A percentile compares a stretch with the other conserved stretches of the same genome.
phyloP scores from a whole-genome alignment of 2,329 filamentous ascomycete genomes.

The Gliomastix tumulicola region DNA sequence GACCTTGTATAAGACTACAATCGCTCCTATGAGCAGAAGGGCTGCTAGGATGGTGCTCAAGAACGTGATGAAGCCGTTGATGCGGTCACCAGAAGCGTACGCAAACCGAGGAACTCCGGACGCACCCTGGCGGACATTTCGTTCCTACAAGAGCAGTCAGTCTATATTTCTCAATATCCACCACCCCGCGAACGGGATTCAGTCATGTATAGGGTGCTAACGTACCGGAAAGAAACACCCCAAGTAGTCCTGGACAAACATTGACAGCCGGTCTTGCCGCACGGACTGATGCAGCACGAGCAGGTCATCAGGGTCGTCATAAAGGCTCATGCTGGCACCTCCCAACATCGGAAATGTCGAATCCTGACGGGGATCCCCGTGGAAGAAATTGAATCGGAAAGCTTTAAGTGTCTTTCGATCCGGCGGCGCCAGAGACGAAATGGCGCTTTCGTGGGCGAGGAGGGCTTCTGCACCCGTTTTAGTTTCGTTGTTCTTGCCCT shows the following conservation, averaged over 20 bases:
- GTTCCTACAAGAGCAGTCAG: background rate
- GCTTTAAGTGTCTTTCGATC: background rate
- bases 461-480: background rate
- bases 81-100: background rate
- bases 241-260: background rate
- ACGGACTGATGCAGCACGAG: background rate
- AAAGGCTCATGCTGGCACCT: background rate
- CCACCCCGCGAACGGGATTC: too few relatives aligned
- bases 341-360: background rate
- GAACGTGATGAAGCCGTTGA: background rate
- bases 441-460: background rate
- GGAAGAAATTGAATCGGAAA: background rate
- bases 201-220: background rate
- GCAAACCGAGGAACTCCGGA: background rate
- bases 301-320: constrained; percentile 2
- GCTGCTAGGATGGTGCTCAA: constrained; percentile 1
- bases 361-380: background rate
- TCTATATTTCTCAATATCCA: too few relatives aligned
- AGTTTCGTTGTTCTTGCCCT: too few relatives aligned
- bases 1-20: constrained; percentile 2
- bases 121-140: background rate
- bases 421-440: background rate
- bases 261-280: background rate
- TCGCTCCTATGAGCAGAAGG: constrained; percentile 2
- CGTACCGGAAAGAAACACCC: background rate